phyloP scores from a whole-genome alignment of 2,329 filamentous ascomycete species.

The Fusarium pseudoanthophilum region DNA sequence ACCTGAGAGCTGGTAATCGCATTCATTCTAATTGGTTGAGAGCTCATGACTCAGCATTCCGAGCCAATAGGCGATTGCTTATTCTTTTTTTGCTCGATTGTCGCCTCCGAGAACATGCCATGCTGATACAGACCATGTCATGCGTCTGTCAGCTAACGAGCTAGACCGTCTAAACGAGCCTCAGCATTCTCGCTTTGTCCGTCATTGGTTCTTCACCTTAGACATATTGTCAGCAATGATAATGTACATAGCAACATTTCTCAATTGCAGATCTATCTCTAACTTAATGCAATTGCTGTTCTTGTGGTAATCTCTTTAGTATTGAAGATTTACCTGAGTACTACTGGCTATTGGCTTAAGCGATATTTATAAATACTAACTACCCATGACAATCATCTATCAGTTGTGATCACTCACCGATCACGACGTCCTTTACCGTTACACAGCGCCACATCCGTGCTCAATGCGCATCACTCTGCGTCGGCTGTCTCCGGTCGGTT shows the following conservation, averaged over 20 bases:
- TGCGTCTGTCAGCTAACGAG: conserved; percentile 12
- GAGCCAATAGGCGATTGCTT: conserved; percentile 40
- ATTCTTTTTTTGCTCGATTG: conserved; percentile 34
- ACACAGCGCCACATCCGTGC: neutral
- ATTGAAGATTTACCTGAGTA: accelerated
- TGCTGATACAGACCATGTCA: conserved; percentile 16
- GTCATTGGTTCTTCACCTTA: neutral
- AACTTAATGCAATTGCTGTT: neutral
- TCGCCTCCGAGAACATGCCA: conserved; percentile 36
- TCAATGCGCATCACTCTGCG: neutral
- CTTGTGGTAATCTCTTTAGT: neutral
- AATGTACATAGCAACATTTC: neutral
- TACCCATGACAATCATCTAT: neutral
- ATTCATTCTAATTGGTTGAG: conserved; percentile 8
- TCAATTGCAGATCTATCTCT: accelerated
- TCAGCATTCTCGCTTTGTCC: conserved; percentile 1
- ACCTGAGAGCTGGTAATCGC: conserved; percentile 31
- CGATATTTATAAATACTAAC: neutral
- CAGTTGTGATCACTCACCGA: neutral
- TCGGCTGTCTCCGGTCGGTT: neutral
- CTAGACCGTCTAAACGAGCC: conserved; percentile 1
- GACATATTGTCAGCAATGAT: neutral
- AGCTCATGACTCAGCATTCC: accelerated
- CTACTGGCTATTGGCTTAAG: too few species aligned
- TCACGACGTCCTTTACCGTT: neutral